These are phyloP conservation scores for Cladosporium sp. DNA, from an alignment of 2,329 filamentous ascomycete species.

Conservation along the genomic window DNA sequence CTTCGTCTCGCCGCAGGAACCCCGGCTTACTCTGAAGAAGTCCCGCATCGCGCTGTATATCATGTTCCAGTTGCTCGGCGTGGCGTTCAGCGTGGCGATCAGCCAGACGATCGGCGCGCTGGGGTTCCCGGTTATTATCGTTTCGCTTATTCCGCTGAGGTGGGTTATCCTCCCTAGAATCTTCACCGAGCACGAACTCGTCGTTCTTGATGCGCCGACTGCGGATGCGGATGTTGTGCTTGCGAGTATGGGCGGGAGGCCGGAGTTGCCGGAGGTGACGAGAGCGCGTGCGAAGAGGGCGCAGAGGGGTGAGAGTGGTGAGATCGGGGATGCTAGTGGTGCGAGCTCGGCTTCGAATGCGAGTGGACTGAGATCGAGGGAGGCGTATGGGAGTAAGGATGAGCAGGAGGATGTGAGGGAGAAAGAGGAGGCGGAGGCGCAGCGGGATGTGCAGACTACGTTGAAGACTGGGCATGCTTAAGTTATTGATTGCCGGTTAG, in stretches of 20 bases:
- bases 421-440: conserved; percentile 3
- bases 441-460: background rate
- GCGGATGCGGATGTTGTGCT: conserved; percentile 56
- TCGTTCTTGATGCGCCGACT: conserved; percentile 55
- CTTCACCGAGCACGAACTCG: conserved; percentile 52
- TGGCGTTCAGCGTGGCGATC: conserved; percentile 57
- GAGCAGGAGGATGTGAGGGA: conserved; percentile 16
- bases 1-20: conserved; percentile 51
- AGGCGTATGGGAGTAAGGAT: conserved; percentile 10
- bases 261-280: conserved; percentile 40
- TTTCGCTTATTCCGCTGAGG: conserved; percentile 56
- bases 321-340: conserved; percentile 23
- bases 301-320: conserved; percentile 23
- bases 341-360: conserved; percentile 24
- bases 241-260: conserved; percentile 53
- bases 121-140: conserved; percentile 60
- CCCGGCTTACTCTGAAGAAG: conserved; percentile 46
- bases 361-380: conserved; percentile 14
- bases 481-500: background rate
- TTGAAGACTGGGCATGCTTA: conserved; percentile 11
- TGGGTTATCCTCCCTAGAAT: conserved; percentile 52
- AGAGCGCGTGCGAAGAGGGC: conserved; percentile 28
- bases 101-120: conserved; percentile 62
- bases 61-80: conserved; percentile 52
- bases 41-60: conserved; percentile 53